Evolutionary conservation across 768 basidiomycete genomes (phyloP).

Genomic region (Tephrocybe sp.): DNA sequence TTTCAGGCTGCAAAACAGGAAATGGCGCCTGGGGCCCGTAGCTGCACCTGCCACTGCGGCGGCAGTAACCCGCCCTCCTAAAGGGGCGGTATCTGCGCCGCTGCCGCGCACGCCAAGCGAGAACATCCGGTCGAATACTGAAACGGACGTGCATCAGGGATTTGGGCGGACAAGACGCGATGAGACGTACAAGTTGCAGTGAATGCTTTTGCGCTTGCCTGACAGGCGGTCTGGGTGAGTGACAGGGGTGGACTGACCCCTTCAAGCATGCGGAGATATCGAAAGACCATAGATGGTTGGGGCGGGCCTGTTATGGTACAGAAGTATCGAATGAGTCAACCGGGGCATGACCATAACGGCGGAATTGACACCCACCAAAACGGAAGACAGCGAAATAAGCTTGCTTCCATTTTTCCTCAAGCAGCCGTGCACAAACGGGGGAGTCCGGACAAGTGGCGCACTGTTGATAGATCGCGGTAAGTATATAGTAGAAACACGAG

Average conservation of each 20-base stretch:
- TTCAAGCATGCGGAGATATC: constrained; percentile 88
- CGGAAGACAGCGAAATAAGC: constrained; percentile 86
- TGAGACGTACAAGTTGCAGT: constrained; percentile 70
- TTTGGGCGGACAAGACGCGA: background rate
- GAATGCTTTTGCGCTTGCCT: constrained; percentile 87
- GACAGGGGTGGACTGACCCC: constrained; percentile 87
- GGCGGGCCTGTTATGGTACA: constrained; percentile 57
- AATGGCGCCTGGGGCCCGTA: constrained; percentile 78
- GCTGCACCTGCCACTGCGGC: constrained; percentile 62
- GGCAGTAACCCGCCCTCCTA: constrained; percentile 63
- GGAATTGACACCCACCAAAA: constrained; percentile 58
- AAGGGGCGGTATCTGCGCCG: constrained; percentile 62
- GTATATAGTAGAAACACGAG: background rate
- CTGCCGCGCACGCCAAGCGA: constrained; percentile 80
- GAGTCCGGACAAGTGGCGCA: constrained; percentile 85
- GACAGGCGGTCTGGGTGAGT: constrained; percentile 85
- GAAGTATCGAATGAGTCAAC: background rate
- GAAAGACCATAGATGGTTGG: constrained; percentile 90
- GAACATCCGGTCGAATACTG: constrained; percentile 91
- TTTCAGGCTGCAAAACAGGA: constrained; percentile 79
- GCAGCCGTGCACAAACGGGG: constrained; percentile 69
- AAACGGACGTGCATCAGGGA: constrained; percentile 6
- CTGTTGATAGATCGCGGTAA: constrained; percentile 37
- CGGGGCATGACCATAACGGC: background rate
- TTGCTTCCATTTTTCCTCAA: constrained; percentile 94